Base-by-base conservation (phyloP, 257 asterid species). In the Solanum corneliomulleri region DNA sequence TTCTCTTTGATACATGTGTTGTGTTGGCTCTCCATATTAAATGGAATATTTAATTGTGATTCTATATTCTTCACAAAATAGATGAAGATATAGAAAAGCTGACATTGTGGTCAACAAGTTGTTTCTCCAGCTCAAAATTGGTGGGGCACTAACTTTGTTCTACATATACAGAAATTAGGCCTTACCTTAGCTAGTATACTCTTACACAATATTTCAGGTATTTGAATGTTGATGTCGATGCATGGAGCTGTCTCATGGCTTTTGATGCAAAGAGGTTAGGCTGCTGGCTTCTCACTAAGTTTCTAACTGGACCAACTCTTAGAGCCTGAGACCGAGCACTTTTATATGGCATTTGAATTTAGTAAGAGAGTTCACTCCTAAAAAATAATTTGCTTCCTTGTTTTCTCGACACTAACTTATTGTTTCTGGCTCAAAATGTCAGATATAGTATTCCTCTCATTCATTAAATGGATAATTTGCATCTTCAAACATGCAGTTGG, bases 221-320 rank as follows among this genome's bases (percentile, higher is more conserved):
- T 92, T 86, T 87, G 89, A 90, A 82, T 85, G 88, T 91, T 82
- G 89, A 92, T 91, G 93, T 92, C 90, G 91, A 94, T 88, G 91
- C 92, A 93, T 90, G 91, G 92, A 91, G 96, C 94, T 94, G 92
- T 93, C 66, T 94, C 96, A 86, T 90, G 93, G 95, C 97, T 95
- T 95, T 95, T 94, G 94, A 91, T 95, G 98, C 98, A 93, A 98
- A 94, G 94, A 93, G 87, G 90, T 90, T 92, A 94, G 89, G 92
- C 94, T 89, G 95, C 96, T 88, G 92, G 93, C 92, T 91, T 92
- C 93, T 90, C 91, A 86, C 88, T 93, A 93, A 90, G 88, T 93
- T 86, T 91, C 91, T 95, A 93, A 93, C 89, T 89, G 91, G 95
- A 92, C 78, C 86, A 94, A 90, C 94, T 91, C 91, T 90, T 92